Base-by-base conservation (phyloP, 805 yeast genomes). In the Candida golubevii region DNA sequence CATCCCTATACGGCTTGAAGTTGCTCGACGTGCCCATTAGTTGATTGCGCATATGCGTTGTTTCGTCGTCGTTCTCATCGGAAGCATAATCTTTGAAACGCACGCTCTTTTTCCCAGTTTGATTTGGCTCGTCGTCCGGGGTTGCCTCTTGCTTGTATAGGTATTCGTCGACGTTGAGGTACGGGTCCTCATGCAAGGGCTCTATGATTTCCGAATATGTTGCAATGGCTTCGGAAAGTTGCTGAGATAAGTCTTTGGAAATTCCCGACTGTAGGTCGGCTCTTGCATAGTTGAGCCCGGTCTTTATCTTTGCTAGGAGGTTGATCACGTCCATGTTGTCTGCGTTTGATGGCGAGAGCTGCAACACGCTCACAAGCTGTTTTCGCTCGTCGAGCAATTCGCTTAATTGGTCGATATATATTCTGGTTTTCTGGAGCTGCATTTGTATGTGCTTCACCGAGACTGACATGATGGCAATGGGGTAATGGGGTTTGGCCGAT, bases 291-390 rank as follows among this genome's bases (percentile, higher is more conserved):
- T 45, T 54, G 31, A 70, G 53, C 35, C 58, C 55, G 41, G 66
- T 56, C 36, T 53, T 44, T 31, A 62, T 50, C 46, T 60, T 60
- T 27, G 55, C 52, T 36, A 71, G 56, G 33, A 56, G 53, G 35
- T 50, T 59, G 29, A 66, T 59, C 23, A 71, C 43, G 36, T 69
- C 75, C 49, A 57, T 58, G 44, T 66, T 68, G 45, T 71, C 75
- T 35, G 67, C 61, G 11, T 62, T 45, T 7, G 72, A 66, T 4
- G 76, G 76, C 23, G 65, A 55, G 30, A 70, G 60, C 29, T 60
- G 51, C 32, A 71, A 59, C 12, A 61, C 55, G 6, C 47, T 44
- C 4, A 64, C 45, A 35, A 67, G 58, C 13, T 64, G 50, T 9
- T 55, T 53, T 15, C 75, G 51, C 46, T 70, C 75, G 33, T 69